Percentiles rank a stretch among this genome's conserved stretches.
Conservation (phyloP, 2,329 filamentous ascomycete species). For the Zarea fungicola region DNA sequence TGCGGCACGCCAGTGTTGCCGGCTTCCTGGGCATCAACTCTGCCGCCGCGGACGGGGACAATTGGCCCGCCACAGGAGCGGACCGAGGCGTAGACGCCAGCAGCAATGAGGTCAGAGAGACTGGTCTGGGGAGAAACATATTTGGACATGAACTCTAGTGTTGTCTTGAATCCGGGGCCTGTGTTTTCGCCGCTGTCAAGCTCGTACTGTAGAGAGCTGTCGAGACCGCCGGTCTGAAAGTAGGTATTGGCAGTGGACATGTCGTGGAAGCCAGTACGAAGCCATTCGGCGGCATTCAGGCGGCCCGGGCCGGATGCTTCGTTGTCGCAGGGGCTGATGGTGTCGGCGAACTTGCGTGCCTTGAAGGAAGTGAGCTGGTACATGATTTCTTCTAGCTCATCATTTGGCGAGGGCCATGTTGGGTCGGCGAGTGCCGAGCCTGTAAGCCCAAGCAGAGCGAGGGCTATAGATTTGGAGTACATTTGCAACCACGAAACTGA, state of each 20-base stretch:
- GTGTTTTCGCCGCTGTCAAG: conserved; percentile 50
- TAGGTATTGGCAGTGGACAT: conserved; percentile 50
- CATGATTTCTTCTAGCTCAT: conserved; percentile 61
- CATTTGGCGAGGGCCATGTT: conserved; percentile 55
- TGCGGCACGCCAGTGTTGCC: conserved; percentile 50
- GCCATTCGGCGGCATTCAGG: conserved; percentile 56
- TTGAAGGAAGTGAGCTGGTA: conserved; percentile 52
- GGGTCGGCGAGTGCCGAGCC: conserved; percentile 38
- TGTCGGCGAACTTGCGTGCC: conserved; percentile 49
- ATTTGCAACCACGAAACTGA: no score
- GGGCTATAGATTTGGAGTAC: conserved; percentile 21
- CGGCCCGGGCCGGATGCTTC: conserved; percentile 49
- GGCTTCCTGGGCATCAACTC: conserved; percentile 46
- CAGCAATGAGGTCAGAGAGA: conserved; percentile 53
- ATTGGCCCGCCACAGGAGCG: conserved; percentile 53
- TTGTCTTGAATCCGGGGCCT: conserved; percentile 49
- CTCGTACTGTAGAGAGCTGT: conserved; percentile 57
- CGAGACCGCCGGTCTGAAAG: conserved; percentile 47
- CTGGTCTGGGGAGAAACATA: conserved; percentile 47
- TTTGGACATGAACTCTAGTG: conserved; percentile 48
- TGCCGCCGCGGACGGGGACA: conserved; percentile 48
- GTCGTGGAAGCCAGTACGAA: conserved; percentile 57
- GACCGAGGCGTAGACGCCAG: conserved; percentile 53
- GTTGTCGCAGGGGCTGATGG: conserved; percentile 52
- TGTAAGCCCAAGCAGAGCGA: conserved; percentile 34